These are phyloP conservation scores for Colletotrichum sp. DNA, from an alignment of 2,329 filamentous ascomycete genomes.

Conservation along the genomic window DNA sequence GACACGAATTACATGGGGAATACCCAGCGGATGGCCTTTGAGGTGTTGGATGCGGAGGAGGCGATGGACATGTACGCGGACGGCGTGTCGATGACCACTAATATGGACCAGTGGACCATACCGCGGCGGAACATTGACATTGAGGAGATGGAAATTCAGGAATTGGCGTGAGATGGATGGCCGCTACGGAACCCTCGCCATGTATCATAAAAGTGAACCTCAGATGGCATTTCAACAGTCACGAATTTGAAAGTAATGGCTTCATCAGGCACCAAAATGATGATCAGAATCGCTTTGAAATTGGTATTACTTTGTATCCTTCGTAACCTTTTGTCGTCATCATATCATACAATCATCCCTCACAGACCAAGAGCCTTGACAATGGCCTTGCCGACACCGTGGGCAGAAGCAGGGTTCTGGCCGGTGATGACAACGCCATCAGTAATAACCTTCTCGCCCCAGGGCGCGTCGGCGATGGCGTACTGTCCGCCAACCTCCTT, in stretches of 20 bases:
- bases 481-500: conserved; percentile 57
- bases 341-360: background rate
- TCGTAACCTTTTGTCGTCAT: background rate
- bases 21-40: background rate
- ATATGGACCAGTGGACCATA: background rate
- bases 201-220: background rate
- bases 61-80: background rate
- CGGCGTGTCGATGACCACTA: background rate
- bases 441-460: conserved; percentile 53
- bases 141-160: background rate
- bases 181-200: background rate
- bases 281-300: background rate
- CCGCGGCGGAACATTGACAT: background rate
- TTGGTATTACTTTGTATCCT: background rate
- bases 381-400: conserved; percentile 56
- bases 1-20: background rate
- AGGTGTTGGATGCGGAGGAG: background rate
- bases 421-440: conserved; percentile 60
- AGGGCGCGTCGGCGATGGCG: conserved; percentile 55
- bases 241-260: too few relatives aligned
- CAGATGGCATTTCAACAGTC: background rate
- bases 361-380: conserved; percentile 45
- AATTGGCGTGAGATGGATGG: background rate
- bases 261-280: background rate
- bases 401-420: conserved; percentile 61